phyloP scores from a whole-genome alignment of 129 eudicot species.

The Smallanthus sonchifolius region DNA sequence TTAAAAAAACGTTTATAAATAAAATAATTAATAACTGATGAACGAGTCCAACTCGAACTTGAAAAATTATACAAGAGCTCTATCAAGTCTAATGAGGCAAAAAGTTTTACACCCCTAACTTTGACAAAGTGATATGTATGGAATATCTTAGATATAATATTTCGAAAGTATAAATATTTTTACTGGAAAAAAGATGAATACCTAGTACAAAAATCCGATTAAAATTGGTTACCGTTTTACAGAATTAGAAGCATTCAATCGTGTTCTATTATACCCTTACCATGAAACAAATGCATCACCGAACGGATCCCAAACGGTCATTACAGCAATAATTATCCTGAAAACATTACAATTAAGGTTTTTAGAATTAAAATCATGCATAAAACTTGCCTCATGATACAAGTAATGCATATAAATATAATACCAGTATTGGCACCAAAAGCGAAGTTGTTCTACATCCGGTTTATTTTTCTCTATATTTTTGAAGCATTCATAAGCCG shows the following conservation, averaged over 20 bases:
- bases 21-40: too few species aligned
- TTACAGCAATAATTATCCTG: slow-evolving; percentile 79
- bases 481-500: slow-evolving; percentile 94
- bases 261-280: slow-evolving; percentile 31
- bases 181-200: not conserved
- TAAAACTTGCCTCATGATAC: not conserved
- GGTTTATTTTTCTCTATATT: slow-evolving; percentile 81
- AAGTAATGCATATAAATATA: not conserved
- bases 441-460: slow-evolving; percentile 72
- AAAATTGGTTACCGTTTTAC: not conserved
- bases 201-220: not conserved
- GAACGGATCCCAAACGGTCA: slow-evolving; percentile 86
- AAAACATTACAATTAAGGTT: not conserved
- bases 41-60: too few species aligned
- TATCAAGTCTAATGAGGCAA: too few species aligned
- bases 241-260: not conserved
- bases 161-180: not conserved
- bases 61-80: too few species aligned
- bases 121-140: too few species aligned
- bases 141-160: too few species aligned
- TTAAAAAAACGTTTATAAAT: too few species aligned
- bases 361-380: not conserved
- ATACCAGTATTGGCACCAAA: slow-evolving; percentile 98
- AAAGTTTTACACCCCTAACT: too few species aligned
- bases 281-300: slow-evolving; percentile 74